Conservation (phyloP, 768 basidiomycete genomes). For the Inosperma sp. region DNA sequence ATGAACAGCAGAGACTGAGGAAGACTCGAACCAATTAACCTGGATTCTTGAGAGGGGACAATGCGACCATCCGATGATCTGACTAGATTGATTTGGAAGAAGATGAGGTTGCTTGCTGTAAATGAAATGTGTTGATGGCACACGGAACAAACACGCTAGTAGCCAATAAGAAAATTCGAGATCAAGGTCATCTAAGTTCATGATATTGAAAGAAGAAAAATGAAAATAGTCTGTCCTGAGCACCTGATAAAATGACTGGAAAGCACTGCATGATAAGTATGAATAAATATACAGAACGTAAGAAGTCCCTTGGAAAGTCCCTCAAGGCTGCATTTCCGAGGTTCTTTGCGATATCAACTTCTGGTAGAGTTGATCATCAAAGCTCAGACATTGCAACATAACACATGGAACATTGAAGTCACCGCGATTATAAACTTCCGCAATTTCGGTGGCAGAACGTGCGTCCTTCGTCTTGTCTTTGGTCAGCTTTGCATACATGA, state of each 20-base stretch:
- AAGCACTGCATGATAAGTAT: neutral
- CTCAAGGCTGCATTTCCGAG: conserved; percentile 3
- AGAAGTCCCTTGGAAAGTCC: neutral
- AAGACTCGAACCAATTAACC: conserved; percentile 25
- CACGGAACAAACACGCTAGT: no score
- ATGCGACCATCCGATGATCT: conserved; percentile 29
- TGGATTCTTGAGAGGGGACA: conserved; percentile 32
- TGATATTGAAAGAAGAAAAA: no score
- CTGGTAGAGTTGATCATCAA: conserved; percentile 38
- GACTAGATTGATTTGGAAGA: neutral
- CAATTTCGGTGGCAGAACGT: conserved; percentile 31
- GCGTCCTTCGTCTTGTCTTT: conserved; percentile 36
- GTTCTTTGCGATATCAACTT: conserved; percentile 22
- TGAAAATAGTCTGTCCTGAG: no score
- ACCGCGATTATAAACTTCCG: conserved; percentile 43
- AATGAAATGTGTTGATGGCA: neutral
- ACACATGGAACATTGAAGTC: conserved; percentile 45
- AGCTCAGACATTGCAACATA: conserved; percentile 41
- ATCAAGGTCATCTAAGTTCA: no score
- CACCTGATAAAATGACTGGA: no score
- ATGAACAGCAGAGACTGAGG: neutral
- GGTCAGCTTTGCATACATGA: conserved; percentile 36
- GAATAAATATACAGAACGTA: neutral
- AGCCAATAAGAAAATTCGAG: no score
- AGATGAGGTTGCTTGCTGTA: neutral